A percentile compares a stretch with the other conserved stretches of the same genome.
Conservation (phyloP, 108 stramenopile species). For the Pinguiococcus pyrenoidosus region DNA sequence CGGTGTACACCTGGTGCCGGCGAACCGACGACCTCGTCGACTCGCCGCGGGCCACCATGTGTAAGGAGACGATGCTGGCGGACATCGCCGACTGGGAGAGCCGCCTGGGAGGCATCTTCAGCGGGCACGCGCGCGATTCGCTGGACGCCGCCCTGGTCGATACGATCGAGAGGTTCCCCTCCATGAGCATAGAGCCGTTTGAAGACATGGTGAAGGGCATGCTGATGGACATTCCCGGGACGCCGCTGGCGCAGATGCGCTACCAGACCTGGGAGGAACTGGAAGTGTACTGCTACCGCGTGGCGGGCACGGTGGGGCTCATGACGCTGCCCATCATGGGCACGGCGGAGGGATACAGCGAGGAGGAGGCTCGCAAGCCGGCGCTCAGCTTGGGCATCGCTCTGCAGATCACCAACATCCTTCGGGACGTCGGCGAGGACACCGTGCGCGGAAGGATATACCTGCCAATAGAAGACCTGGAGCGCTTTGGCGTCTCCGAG, state of each 20-base stretch:
- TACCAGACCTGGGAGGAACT: constrained; percentile 84
- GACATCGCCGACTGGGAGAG: constrained; percentile 69
- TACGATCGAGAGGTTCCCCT: constrained; percentile 66
- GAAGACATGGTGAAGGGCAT: constrained; percentile 90
- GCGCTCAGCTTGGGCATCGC: constrained; percentile 89
- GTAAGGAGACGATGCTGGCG: constrained; percentile 18
- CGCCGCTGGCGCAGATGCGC: constrained; percentile 59
- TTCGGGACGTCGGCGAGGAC: constrained; percentile 94
- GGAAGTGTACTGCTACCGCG: constrained; percentile 89
- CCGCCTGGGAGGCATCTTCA: constrained; percentile 35
- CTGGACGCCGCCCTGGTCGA: constrained; percentile 76
- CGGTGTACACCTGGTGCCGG: constrained; percentile 92
- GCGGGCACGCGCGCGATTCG: constrained; percentile 71
- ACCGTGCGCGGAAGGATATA: constrained; percentile 78
- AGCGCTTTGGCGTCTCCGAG: constrained; percentile 68
- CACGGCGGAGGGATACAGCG: constrained; percentile 55
- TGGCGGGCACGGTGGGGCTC: constrained; percentile 89
- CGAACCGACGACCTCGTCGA: constrained; percentile 95
- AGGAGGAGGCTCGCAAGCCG: constrained; percentile 73
- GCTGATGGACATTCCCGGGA: constrained; percentile 84
- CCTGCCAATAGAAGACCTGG: constrained; percentile 74
- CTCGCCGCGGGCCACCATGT: constrained; percentile 62
- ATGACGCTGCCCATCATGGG: constrained; percentile 91
- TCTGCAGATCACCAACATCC: constrained; percentile 94
- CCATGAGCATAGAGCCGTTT: constrained; percentile 68